Base-by-base conservation (phyloP, 371 early-diverging fungal genomes). In the Mycotypha africana region DNA sequence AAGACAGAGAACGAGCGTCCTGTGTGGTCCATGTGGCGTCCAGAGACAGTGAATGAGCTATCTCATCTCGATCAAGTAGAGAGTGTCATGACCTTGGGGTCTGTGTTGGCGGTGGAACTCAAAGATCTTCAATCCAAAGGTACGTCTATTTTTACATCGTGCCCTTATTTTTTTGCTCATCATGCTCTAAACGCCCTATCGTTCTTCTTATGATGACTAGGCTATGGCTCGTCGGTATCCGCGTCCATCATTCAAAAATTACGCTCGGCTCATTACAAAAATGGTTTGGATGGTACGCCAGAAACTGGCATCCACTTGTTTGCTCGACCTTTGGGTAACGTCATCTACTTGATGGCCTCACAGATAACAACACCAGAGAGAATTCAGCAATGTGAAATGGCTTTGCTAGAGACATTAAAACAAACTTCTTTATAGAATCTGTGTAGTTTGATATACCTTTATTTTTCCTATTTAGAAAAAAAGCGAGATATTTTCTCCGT, bases 301-400 rank as follows among this genome's bases (percentile, higher is more conserved):
- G 55, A 69, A 20, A 46, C 53, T 5, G 60, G 72, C 23, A 55
- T 76, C 28, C 65, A 74, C 25, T 56, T 85, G 26, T 85, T 75
- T 56, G 76, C 75, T 15, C 67, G 91, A 25, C 87, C 89, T 0
- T 59, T 91, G 12, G 91, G 91, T 10, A 88, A 88, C 49, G 79
- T 88, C 5, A 67, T 91, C 11, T 91, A 91, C 46, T 54, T 90
- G 38, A 86, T 90, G 79, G 76, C 82, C 1, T 79, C 83, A 23
- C 82, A 81, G 48, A 66, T 75, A 16, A 78, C 79, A 3, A 73
- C 75, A 0, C 59, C 71, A 24, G 66, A 76, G 32, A 62, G 69
- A 34, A 62, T 81, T 7, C 61, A 55, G 11, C 60, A 71, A 56
- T 75, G 79, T 14, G 82, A 81, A 47, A 54, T 63, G 17, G 74